phyloP scores from a whole-genome alignment of 164 flowering plant genomes.

The Taxillus chinensis region DNA sequence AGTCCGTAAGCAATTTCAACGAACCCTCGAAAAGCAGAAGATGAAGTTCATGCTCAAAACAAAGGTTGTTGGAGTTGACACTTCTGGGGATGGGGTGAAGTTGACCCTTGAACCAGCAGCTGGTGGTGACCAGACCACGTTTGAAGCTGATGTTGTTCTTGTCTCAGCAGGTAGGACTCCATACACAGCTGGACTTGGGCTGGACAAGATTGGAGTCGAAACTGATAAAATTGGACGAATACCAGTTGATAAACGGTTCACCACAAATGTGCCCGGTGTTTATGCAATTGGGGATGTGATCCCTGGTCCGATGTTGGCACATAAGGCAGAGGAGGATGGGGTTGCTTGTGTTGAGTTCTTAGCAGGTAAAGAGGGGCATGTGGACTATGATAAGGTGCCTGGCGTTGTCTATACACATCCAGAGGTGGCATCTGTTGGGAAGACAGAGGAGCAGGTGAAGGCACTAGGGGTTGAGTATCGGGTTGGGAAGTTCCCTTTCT shows the following conservation, averaged over 20 bases:
- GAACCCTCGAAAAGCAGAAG: slow-evolving; percentile 78
- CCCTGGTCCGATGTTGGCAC: slow-evolving; percentile 92
- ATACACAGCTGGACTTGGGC: slow-evolving; percentile 65
- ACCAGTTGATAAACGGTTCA: slow-evolving; percentile 47
- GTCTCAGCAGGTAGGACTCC: slow-evolving; percentile 84
- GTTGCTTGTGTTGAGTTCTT: slow-evolving; percentile 85
- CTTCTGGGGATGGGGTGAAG: slow-evolving; percentile 53
- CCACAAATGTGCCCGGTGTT: slow-evolving; percentile 59
- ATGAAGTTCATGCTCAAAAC: slow-evolving; percentile 86
- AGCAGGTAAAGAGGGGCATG: slow-evolving; percentile 81
- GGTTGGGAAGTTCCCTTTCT: slow-evolving; percentile 82
- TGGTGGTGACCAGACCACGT: slow-evolving; percentile 69
- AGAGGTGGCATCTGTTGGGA: slow-evolving; percentile 90
- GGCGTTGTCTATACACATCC: slow-evolving; percentile 92
- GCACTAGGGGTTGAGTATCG: slow-evolving; percentile 49
- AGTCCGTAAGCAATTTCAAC: slow-evolving; percentile 73
- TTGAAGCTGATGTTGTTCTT: slow-evolving; percentile 88
- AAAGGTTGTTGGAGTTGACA: slow-evolving; percentile 78
- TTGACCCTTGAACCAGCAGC: slow-evolving; percentile 76
- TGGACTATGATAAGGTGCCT: slow-evolving; percentile 83
- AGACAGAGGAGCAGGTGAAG: slow-evolving; percentile 89
- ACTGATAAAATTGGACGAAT: slow-evolving; percentile 71
- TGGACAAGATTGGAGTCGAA: slow-evolving; percentile 75
- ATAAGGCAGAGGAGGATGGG: slow-evolving; percentile 94
- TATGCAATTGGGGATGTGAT: slow-evolving; percentile 87